Evolutionary conservation across 495 filamentous ascomycete genomes (phyloP).

Genomic region (Elasticomyces elasticus): DNA sequence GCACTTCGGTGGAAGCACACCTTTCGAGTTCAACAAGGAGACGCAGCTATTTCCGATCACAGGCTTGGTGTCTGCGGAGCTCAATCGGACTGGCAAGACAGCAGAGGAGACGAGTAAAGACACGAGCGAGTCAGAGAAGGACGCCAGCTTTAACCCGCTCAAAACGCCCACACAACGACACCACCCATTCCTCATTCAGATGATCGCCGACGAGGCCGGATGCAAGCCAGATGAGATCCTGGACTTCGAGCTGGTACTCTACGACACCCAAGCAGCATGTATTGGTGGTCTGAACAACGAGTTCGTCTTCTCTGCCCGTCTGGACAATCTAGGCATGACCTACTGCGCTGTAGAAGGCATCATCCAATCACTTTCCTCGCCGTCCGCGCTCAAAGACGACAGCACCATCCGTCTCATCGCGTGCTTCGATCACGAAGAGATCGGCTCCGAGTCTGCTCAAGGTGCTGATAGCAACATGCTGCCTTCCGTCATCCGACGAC

Average conservation of each 20-base stretch:
- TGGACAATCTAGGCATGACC: constrained; percentile 93
- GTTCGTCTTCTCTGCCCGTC: constrained; percentile 81
- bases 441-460: constrained; percentile 83
- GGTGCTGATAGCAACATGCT: constrained; percentile 89
- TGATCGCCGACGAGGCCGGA: constrained; percentile 72
- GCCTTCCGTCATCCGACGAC: constrained; percentile 74
- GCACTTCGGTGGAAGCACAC: constrained; percentile 76
- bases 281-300: constrained; percentile 87
- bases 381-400: constrained; percentile 58
- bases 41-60: constrained; percentile 89
- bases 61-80: constrained; percentile 73
- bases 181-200: constrained; percentile 72
- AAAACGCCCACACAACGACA: constrained; percentile 73
- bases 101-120: constrained; percentile 36
- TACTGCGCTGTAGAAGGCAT: constrained; percentile 77
- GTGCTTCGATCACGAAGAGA: constrained; percentile 96
- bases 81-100: constrained; percentile 58
- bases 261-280: constrained; percentile 83
- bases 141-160: constrained; percentile 51
- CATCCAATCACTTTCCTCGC: constrained; percentile 62
- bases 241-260: constrained; percentile 93
- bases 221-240: constrained; percentile 60
- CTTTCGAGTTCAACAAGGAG: constrained; percentile 92
- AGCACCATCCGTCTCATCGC: constrained; percentile 75
- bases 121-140: constrained; percentile 30